Evolutionary conservation across 805 yeast genomes (phyloP), one percentile per base, ranked within the genome.

Genomic region (Wickerhamiella galacta): DNA sequence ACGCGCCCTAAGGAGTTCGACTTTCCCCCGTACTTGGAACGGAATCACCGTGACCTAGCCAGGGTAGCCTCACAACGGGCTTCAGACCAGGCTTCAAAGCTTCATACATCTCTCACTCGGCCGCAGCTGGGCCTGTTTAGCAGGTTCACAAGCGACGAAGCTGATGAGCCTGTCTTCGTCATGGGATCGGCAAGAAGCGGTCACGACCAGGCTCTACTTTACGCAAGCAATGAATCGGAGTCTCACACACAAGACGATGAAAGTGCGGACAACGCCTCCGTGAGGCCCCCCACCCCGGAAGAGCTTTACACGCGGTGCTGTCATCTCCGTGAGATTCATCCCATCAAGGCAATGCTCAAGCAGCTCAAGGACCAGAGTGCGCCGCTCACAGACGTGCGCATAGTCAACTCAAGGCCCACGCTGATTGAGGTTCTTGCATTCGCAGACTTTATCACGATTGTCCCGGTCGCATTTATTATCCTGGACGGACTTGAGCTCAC

Each of bases 261-360:
- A 7, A 42, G 39, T n/a, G 51, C 48, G 6, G 34, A 42, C 34
- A 29, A 33, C 22, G 49, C 17, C 18, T n/a, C n/a, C n/a, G n/a
- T n/a, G n/a, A n/a, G n/a, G n/a, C 19, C 16, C n/a, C 34, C 61
- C 8, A 60, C 68, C 21, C 65, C 77, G 33, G 94, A 81, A 45
- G 66, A 72, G 29, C 63, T 87, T 47, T 85, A 85, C 54, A 81
- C 95, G 1, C 62, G 95, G 42, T 87, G 95, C 53, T 85, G 95
- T 51, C 95, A 85, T 53, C 59, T 85, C 37, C 63, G 95, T 35
- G 95, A 85, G 47, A 85, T 85, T 36, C 53, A 85, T 39, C 95
- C 96, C 2, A 85, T 85, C 31, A 87, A 93, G 3, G 87, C 93
- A 2, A 82, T 87, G 5, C 49, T 80, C 44, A 76, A 77, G 47